Evolutionary conservation across 176 grass and related monocot species (phyloP), one percentile per base, ranked within the genome.

Genomic region (Oryza glumipatula): DNA sequence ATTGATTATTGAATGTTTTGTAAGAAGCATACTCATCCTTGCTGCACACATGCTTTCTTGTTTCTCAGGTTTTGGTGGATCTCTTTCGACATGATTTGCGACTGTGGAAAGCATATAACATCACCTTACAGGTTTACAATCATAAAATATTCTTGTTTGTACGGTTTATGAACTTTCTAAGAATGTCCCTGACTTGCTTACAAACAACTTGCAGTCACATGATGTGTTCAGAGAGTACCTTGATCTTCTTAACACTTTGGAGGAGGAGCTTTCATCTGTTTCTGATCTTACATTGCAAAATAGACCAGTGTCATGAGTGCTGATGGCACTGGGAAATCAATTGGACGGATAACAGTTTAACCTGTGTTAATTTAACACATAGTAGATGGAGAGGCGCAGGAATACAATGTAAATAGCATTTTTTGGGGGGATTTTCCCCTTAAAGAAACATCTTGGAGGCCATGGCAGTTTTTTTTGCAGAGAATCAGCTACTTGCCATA

Each of bases 101-200:
- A 32, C 78, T 99, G 46, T 99, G 96, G 96, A 94, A 92, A 69
- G 89, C 96, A 78, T 99, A 99, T 82, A 99, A 89, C 78, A 92
- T 87, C 65, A 99, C 93, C 68, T 91, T 99, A 74, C 96, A 99
- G 91, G 96, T 99, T 84, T 46, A 52, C 33, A 73, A 68, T 16
- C 67, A 80, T 21, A 64, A 63, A 66, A 1, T 0, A 5, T 28
- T 22, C 1, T 70, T 74, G 19, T 75, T 79, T 52, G 2, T 52
- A 39, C 0, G 6, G 36, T 71, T 76, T 79, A 76, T 64, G 2
- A 73, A 47, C 21, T 28, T 69, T 75, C 17, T n/a, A 8, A 1
- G 4, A 30, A 39, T 3, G 4, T 41, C 47, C 80, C 26, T 89
- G 16, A 87, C 77, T 86, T 70, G 9, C n/a, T 85, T 80, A 3